These are phyloP conservation scores for Vitis vinifera DNA, from an alignment of 164 flowering plant species.

Conservation along the genomic window DNA sequence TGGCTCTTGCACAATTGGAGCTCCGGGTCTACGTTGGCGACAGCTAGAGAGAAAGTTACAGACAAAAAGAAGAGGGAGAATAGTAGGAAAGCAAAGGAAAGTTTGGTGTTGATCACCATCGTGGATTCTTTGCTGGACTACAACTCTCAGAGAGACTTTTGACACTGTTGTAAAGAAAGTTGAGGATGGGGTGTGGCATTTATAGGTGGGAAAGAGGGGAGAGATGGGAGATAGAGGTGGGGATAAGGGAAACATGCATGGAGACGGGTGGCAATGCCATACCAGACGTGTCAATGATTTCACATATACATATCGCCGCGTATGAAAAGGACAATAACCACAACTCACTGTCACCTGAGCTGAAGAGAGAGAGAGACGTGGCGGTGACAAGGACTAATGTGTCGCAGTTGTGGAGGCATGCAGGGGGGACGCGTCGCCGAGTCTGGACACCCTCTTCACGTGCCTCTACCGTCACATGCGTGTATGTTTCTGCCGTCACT, in stretches of 20 bases:
- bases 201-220: neutral
- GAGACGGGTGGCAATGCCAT: constrained; percentile 18
- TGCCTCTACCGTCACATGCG: too few species aligned
- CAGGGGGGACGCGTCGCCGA: too few species aligned
- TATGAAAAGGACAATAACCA: neutral
- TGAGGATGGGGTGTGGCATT: neutral
- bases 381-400: too few species aligned
- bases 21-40: constrained; percentile 33
- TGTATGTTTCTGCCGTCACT: too few species aligned
- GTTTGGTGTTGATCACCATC: constrained; percentile 4
- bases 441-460: too few species aligned
- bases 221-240: neutral
- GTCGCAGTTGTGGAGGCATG: too few species aligned
- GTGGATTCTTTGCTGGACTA: too few species aligned
- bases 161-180: neutral
- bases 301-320: neutral
- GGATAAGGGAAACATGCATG: constrained; percentile 14
- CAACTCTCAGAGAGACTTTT: neutral
- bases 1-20: constrained; percentile 40
- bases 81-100: neutral
- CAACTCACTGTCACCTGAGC: too few species aligned
- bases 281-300: too few species aligned
- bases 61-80: neutral
- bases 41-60: neutral
- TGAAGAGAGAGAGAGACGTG: too few species aligned